Evolutionary conservation across 2,329 filamentous ascomycete genomes (phyloP), one percentile per base, ranked within the genome.

Genomic region (Pseudocercospora crystallina): DNA sequence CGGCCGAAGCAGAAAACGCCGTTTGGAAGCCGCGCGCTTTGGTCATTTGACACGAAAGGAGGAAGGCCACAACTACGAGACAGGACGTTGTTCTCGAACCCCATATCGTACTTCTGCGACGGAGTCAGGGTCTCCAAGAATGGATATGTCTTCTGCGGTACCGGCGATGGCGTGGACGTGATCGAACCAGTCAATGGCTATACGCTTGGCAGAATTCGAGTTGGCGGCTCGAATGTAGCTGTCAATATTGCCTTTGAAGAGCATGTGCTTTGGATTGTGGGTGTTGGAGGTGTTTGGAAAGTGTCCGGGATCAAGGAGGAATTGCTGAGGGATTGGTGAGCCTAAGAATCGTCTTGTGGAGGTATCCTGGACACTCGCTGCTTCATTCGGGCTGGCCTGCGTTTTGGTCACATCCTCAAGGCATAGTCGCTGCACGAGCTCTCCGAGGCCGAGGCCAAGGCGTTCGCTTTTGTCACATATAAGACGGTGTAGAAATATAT

Each of bases 1-100:
- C 41, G 53, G 12, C 49, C 53, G 10, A 31, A 20, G 4, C 31
- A 30, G 12, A 43, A 41, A 7, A 40, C 43, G 8, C 12, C 36
- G 2, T 36, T 31, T 7, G 38, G 41, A 11, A 41, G 40, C 0
- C 81, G 80, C 1, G 69, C 73, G 8, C 64, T 64, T 5, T 68
- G 54, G 53, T 53, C 58, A 0, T 56, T 42, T 15, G 50, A 53
- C 15, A 31, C 39, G 1, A 35, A 41, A 9, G 40, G 33, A 5
- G 47, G 42, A 12, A 9, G 43, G 5, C 50, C 50, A 13, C 30
- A 49, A 2, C 34, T 53, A 5, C 31, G 9, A 10, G 43, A 53
- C 14, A 40, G 31, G 2, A 20, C 39, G 14, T n/a, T 53, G 9
- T 34, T 45, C 35, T 49, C 12, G 5, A 47, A 47, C 31, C 45